Evolutionary conservation across 371 early-diverging fungal genomes (phyloP), one percentile per base, ranked within the genome.

Genomic region (Apophysomyces trapeziformis): DNA sequence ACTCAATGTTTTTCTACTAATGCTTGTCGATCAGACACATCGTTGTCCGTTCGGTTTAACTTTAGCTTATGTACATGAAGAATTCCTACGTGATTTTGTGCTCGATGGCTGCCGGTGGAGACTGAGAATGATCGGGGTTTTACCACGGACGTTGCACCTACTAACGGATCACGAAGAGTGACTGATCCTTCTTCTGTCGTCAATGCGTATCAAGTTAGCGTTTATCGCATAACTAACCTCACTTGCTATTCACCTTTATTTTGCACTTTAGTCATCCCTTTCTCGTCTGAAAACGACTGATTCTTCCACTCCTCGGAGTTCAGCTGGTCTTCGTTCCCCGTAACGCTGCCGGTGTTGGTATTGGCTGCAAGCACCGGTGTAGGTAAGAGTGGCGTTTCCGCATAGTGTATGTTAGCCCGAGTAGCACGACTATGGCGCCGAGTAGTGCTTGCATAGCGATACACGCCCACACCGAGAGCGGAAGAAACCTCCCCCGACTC

Each of bases 401-500:
- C 21, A n/a, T 50, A 35, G 21, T 50, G 54, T 50, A 26, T 21
- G n/a, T 35, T 26, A 7, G 18, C 7, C 21, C 46, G 50, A 21
- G 26, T 63, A 16, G 64, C 57, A 12, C 72, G 67, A n/a, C 66
- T 65, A n/a, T 59, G 63, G 41, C 57, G 61, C n/a, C 46, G 62
- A 54, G 74, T 70, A 6, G 71, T 75, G 16, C 69, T 74, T 7
- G 75, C 71, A 41, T 79, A 78, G 6, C 75, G 67, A 35, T 69
- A 61, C 18, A 78, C 71, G 6, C 75, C 78, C 14, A 68, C 60
- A 43, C 75, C 75, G 6, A 75, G 78, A 32, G 78, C 73, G 43
- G 78, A 65, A 47, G 73, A 75, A 0, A 75, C 37, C 43, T 78
- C 78, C 7, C 54, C 54, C 21, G n/a, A 16, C n/a, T 57, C 56